Evolutionary conservation across 768 basidiomycete genomes (phyloP), one percentile per base, ranked within the genome.

Genomic region (Neoboletus brunneissimus): DNA sequence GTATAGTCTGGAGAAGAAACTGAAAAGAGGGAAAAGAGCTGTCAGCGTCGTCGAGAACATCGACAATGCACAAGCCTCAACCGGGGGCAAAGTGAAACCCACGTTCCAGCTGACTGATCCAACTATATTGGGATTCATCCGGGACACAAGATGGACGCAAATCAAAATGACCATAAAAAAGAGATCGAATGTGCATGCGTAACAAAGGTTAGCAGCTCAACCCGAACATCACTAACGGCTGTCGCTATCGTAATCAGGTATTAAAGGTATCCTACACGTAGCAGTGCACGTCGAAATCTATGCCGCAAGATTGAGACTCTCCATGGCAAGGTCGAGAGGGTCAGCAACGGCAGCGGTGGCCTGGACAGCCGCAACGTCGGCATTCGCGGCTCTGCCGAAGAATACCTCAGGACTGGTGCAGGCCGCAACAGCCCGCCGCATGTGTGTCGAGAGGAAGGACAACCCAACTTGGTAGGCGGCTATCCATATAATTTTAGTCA

Each of bases 381-480:
- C 69, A 64, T 52, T 74, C 64, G 57, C 74, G 42, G 63, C 73
- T 66, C 77, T 75, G 53, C 85, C 84, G 66, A 94, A 94, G 82
- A 92, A 91, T 34, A 93, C 81, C 68, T 94, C 94, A 11, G 94
- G 94, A 52, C 89, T 91, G 0, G 94, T 95, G 75, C 96, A 97
- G 15, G 94, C 87, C 3, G 96, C 89, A 25, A 98, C 90, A 11
- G 97, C 96, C 44, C 96, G 15, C 41, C 96, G 85, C 92, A 97
- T 96, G 68, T 93, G 91, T 34, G 80, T 89, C 22, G 93, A 91
- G 63, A 99, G 75, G 81, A 95, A 95, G 23, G 94, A 89, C 43
- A 98, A 73, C n/a, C 96, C 96, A 51, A 98, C 91, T 76, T 98
- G 96, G 72, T 94, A 98, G 31, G 94, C 91, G 62, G 95, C 91